Conservation (phyloP, 75 land plant species). For the Picea sitchensis region DNA sequence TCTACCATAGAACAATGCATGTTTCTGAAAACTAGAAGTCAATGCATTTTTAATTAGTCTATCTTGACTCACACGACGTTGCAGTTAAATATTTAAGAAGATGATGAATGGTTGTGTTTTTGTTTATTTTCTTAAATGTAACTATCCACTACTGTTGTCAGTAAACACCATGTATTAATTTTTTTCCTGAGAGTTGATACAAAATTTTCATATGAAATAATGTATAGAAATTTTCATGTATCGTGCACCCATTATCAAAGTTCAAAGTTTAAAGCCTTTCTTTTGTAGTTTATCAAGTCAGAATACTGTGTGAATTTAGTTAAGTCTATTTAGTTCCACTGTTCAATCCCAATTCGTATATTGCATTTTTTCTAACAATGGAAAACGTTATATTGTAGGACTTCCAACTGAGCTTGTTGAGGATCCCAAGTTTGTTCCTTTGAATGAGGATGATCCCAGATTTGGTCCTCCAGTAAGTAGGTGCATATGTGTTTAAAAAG, state of each 20-base stretch:
- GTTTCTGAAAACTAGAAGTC: no score
- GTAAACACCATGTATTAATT: background rate
- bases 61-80: background rate
- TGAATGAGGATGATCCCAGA: conserved; percentile 76
- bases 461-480: conserved; percentile 92
- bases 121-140: background rate
- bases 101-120: background rate
- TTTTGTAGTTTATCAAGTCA: background rate
- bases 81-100: background rate
- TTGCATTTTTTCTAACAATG: background rate
- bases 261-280: background rate
- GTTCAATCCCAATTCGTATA: background rate
- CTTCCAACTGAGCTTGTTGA: conserved; percentile 57
- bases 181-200: background rate
- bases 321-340: background rate
- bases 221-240: background rate
- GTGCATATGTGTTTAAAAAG: background rate
- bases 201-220: background rate
- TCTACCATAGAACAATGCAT: no score
- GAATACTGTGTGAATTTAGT: background rate
- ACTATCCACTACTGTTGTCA: background rate
- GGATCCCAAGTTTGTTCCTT: conserved; percentile 79
- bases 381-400: conserved; percentile 24
- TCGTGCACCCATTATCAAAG: background rate
- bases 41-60: background rate